These are phyloP conservation scores for Suillus cothurnatus DNA, from an alignment of 768 basidiomycete genomes.

Conservation along the genomic window DNA sequence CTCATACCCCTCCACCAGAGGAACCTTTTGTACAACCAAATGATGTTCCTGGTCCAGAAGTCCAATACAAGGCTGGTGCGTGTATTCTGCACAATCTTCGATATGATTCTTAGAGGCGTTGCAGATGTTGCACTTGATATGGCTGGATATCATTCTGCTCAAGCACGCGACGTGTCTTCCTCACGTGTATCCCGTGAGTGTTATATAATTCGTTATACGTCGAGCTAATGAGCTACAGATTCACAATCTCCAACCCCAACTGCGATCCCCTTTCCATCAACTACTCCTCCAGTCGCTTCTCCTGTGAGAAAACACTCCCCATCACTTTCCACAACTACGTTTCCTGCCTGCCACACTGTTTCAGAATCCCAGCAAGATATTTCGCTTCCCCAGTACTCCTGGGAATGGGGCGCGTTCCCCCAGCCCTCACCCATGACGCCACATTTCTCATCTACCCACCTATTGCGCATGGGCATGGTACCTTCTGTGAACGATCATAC, in stretches of 20 bases:
- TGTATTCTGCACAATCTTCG: slow-evolving; percentile 6
- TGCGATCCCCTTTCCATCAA: background rate
- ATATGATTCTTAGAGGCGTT: slow-evolving; percentile 10
- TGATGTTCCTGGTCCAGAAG: slow-evolving; percentile 50
- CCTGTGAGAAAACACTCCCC: slow-evolving; percentile 16
- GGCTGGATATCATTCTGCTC: slow-evolving; percentile 70
- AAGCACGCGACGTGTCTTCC: slow-evolving; percentile 42
- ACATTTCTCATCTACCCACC: slow-evolving; percentile 37
- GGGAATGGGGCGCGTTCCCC: slow-evolving; percentile 95
- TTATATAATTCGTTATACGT: background rate
- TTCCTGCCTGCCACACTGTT: slow-evolving; percentile 51
- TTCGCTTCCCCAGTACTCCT: slow-evolving; percentile 66
- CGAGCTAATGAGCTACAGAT: background rate
- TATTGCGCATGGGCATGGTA: slow-evolving; percentile 17
- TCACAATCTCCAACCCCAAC: slow-evolving; percentile 1
- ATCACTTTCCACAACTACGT: slow-evolving; percentile 29
- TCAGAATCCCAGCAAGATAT: slow-evolving; percentile 65
- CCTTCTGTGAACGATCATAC: slow-evolving; percentile 11
- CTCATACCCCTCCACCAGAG: slow-evolving; percentile 40
- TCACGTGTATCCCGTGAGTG: slow-evolving; percentile 40
- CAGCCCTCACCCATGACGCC: slow-evolving; percentile 69
- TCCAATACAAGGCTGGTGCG: slow-evolving; percentile 64
- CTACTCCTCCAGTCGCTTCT: slow-evolving; percentile 20
- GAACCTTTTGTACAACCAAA: slow-evolving; percentile 45
- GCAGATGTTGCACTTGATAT: slow-evolving; percentile 80